Evolutionary conservation across 1,139 yeast genomes (phyloP), one percentile per base, ranked within the genome.

Genomic region (Kodamaea plutei): DNA sequence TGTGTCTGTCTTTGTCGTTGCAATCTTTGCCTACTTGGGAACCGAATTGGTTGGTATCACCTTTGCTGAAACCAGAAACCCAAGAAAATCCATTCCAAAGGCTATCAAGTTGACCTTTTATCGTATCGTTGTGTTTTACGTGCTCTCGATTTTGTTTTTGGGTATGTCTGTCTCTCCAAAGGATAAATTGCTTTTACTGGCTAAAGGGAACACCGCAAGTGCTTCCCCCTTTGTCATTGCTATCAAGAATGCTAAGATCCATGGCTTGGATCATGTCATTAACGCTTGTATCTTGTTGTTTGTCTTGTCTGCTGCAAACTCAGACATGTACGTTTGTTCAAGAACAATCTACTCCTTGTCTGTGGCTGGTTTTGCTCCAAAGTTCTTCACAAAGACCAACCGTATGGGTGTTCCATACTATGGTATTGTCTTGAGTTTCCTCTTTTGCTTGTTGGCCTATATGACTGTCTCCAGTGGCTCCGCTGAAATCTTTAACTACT

Each of bases 161-260:
- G 89, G 91, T 36, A 69, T 82, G 76, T 74, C 84, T 55, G 91
- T 84, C 32, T 78, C 88, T 21, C 78, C 79, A 41, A 73, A 69
- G 45, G 89, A 82, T 54, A 75, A 76, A 24, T 53, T 63, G 38
- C 66, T 79, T 45, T 39, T 47, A 52, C 64, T 69, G 13, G 50
- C 52, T 1, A 41, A 54, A 8, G 69, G 73, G 20, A 67, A 71
- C 9, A 67, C 75, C 35, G 85, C 85, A 11, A 69, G 81, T 35
- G 85, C 89, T n/a, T 82, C 91, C 11, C 93, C 94, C 25, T 83
- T 83, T 39, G 73, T 67, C 34, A 66, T 67, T 56, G 73, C 73
- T 34, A 67, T 67, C 43, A 63, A 58, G 37, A 67, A 67, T 43
- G 72, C 73, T 19, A 44, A 52, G 31, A 67, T 67, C 29, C 25